These are phyloP conservation scores for Herpomyces periplanetae DNA, from an alignment of 2,329 filamentous ascomycete genomes.

Conservation along the genomic window DNA sequence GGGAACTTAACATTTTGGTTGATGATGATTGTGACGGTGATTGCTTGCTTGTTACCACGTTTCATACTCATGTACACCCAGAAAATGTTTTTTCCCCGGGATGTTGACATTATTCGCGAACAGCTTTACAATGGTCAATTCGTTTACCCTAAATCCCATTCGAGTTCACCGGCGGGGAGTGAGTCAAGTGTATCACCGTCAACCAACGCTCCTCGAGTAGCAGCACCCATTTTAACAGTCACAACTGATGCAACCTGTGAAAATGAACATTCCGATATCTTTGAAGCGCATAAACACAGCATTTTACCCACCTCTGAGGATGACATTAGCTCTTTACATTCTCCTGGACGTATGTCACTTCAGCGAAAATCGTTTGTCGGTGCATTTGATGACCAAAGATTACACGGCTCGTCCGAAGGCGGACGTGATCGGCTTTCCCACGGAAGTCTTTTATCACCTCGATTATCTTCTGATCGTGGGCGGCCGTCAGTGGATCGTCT, in stretches of 20 bases:
- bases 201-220: no score
- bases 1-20: constrained; percentile 56
- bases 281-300: no score
- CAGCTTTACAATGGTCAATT: constrained; percentile 54
- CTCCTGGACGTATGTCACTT: no score
- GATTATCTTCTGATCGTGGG: constrained; percentile 60
- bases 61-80: constrained; percentile 57
- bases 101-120: constrained; percentile 82
- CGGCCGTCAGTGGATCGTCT: constrained; percentile 54
- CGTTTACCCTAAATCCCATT: constrained; percentile 23
- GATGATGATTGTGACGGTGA: constrained; percentile 31
- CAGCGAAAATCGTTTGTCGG: no score
- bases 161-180: no score
- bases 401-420: constrained; percentile 6
- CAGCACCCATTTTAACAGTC: no score
- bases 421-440: constrained; percentile 15
- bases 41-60: constrained; percentile 49
- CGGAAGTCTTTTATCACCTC: constrained; percentile 10
- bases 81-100: constrained; percentile 69
- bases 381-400: no score
- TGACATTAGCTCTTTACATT: no score
- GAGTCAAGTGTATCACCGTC: no score
- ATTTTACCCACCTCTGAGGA: no score
- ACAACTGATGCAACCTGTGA: no score
- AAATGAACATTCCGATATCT: no score